Evolutionary conservation across 257 asterid genomes (phyloP).

Genomic region (Anisodus tanguticus): DNA sequence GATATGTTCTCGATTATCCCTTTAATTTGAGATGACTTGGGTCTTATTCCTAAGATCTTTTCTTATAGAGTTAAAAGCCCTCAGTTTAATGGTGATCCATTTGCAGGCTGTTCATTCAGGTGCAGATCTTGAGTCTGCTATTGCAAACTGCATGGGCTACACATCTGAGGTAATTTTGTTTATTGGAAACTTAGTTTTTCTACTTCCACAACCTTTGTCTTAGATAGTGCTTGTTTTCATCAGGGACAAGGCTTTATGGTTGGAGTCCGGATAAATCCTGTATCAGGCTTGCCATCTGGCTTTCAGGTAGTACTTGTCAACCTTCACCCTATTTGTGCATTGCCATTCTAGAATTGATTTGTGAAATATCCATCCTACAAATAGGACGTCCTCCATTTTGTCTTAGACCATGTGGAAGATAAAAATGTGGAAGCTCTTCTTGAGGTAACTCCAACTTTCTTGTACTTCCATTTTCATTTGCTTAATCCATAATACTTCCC

Average conservation of each 20-base stretch:
- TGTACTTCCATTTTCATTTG: conserved; percentile 27
- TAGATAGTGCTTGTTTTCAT: conserved; percentile 33
- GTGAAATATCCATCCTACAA: conserved; percentile 33
- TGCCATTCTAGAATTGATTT: background rate
- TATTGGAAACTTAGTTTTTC: conserved; percentile 26
- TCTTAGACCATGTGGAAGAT: conserved; percentile 81
- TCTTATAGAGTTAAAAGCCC: background rate
- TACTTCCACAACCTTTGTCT: conserved; percentile 30
- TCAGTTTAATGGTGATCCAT: conserved; percentile 25
- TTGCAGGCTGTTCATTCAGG: conserved; percentile 99
- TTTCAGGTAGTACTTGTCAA: conserved; percentile 60
- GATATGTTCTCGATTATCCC: background rate
- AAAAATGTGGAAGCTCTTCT: conserved; percentile 88
- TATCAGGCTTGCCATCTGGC: conserved; percentile 92
- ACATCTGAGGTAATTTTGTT: conserved; percentile 65
- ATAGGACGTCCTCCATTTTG: conserved; percentile 88
- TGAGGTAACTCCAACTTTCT: conserved; percentile 63
- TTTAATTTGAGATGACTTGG: background rate
- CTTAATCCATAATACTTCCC: conserved; percentile 3
- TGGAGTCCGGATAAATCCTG: conserved; percentile 94
- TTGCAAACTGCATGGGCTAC: conserved; percentile 95
- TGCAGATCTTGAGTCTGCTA: conserved; percentile 97
- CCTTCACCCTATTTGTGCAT: conserved; percentile 26
- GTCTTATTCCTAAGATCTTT: conserved; percentile 9
- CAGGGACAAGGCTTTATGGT: conserved; percentile 99